These are phyloP conservation scores for Ceratobasidium sp. DNA, from an alignment of 1,284 basidiomycete genomes.

Conservation along the genomic window DNA sequence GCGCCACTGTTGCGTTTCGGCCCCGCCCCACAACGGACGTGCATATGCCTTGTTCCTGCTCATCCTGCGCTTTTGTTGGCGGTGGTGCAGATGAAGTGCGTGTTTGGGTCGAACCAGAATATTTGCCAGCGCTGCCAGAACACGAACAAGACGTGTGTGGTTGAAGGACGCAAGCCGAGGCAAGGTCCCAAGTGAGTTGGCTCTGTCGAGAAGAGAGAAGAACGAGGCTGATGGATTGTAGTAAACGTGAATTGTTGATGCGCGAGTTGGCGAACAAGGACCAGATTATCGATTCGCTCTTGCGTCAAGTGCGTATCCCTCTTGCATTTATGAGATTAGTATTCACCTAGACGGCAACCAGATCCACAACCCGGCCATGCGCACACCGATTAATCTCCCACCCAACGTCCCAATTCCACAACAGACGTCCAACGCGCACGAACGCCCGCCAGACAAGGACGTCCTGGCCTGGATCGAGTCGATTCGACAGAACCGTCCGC, in stretches of 20 bases:
- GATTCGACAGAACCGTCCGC: slow-evolving; percentile 48
- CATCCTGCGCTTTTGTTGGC: background rate
- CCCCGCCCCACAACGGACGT: background rate
- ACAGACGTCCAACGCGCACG: slow-evolving; percentile 11
- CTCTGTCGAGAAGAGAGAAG: background rate
- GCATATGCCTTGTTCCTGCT: background rate
- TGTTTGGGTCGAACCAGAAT: slow-evolving; percentile 69
- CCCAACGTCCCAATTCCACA: slow-evolving; percentile 30
- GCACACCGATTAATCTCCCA: slow-evolving; percentile 34
- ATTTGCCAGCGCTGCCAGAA: slow-evolving; percentile 57
- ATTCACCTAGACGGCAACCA: background rate
- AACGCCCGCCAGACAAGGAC: slow-evolving; percentile 67
- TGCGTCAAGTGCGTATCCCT: slow-evolving; percentile 73
- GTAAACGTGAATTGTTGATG: slow-evolving; percentile 79
- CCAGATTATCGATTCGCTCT: slow-evolving; percentile 76
- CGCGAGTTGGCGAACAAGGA: slow-evolving; percentile 84
- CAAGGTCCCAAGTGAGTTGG: slow-evolving; percentile 79
- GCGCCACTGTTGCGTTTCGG: background rate
- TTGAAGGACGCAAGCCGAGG: slow-evolving; percentile 77
- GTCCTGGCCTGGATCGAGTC: slow-evolving; percentile 74
- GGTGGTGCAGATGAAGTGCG: slow-evolving; percentile 79
- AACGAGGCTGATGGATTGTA: slow-evolving; percentile 49
- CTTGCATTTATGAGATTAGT: background rate
- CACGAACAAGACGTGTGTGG: slow-evolving; percentile 69
- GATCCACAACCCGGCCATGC: slow-evolving; percentile 44